Evolutionary conservation across 2,329 filamentous ascomycete genomes (phyloP), one percentile per base, ranked within the genome.

Genomic region (Pezicula radicicola): DNA sequence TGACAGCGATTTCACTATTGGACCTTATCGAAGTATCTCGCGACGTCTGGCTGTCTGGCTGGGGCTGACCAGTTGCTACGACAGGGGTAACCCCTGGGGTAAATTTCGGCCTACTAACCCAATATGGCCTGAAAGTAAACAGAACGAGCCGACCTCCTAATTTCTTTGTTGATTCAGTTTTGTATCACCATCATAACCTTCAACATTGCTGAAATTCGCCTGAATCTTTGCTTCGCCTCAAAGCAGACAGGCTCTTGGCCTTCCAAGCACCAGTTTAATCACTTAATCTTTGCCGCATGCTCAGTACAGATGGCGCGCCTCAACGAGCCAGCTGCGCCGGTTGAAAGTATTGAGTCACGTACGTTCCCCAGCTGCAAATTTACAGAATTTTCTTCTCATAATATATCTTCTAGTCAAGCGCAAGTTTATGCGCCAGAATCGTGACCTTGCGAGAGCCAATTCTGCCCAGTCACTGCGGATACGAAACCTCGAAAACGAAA

Each of bases 351-450:
- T 60, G 88, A 92, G 67, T 84, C 80, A 66, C 75, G 88, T 90
- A 76, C 69, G 86, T 79, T 12, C 6, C 56, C 19, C 36, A 25
- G 55, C 35, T 52, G n/a, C n/a, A 16, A 44, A 33, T 19, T 41
- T 50, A 47, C 19, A 46, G 48, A 28, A 44, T 45, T 16, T 25
- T 55, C 19, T 41, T 43, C 51, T 60, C 37, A 59, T 30, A 13
- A 39, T 25, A 42, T 41, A 30, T 48, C 30, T 62, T 21, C 9
- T 21, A 92, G 88, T 93, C 54, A 88, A 89, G 67, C 82, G 87
- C 64, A 85, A 87, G 66, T 90, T 92, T 66, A 75, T 92, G 63
- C 82, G 89, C 50, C 90, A 94, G 68, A 95, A 95, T 67, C 82
- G 88, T 70, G 89, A 94, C 64, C 87, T 94, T 57, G 89, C 89